phyloP scores from a whole-genome alignment of 495 filamentous ascomycete genomes.

The Hypoxylon trugodes region DNA sequence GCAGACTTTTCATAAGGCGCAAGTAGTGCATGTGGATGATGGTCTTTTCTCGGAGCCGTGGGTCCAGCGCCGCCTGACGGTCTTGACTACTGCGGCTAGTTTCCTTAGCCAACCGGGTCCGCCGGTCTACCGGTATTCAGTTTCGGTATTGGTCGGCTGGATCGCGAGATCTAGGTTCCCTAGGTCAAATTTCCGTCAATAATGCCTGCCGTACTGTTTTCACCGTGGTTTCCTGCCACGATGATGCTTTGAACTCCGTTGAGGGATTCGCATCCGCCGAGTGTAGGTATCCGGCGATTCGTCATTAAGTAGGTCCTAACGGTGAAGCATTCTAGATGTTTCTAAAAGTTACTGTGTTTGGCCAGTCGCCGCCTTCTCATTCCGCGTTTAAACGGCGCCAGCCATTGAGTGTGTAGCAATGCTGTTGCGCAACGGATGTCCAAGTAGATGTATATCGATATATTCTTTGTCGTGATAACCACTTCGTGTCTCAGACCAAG shows the following conservation, averaged over 20 bases:
- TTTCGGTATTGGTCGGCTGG: slow-evolving; percentile 12
- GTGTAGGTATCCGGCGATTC: neutral
- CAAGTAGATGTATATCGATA: too few species aligned
- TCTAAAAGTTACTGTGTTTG: too few species aligned
- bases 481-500: too few species aligned
- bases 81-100: slow-evolving; percentile 9
- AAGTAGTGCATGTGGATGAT: neutral
- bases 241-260: neutral
- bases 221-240: neutral
- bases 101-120: neutral
- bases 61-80: neutral
- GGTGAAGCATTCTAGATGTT: too few species aligned
- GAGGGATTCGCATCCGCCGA: neutral
- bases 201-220: neutral
- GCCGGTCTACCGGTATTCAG: slow-evolving; percentile 11
- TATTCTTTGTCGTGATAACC: too few species aligned
- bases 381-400: too few species aligned
- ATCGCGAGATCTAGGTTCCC: neutral
- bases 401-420: too few species aligned
- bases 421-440: too few species aligned
- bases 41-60: slow-evolving; percentile 24
- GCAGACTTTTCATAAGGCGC: too few species aligned
- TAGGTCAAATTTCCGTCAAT: neutral
- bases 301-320: neutral
- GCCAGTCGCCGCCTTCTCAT: too few species aligned